Conservation (phyloP, 1,284 basidiomycete species). For the Trametes sp. region DNA sequence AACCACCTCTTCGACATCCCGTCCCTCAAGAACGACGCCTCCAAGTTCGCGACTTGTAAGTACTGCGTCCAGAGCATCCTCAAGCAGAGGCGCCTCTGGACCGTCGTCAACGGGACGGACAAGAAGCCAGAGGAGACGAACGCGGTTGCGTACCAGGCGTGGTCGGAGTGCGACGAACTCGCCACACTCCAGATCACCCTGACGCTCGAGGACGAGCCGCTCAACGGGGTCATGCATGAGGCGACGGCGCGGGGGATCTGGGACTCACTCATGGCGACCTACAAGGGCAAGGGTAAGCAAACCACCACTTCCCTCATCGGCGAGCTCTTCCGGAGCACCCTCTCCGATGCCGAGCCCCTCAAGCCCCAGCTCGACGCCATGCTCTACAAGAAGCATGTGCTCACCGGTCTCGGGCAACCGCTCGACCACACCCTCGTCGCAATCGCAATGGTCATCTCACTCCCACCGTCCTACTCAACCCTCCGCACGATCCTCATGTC, state of each 20-base stretch:
- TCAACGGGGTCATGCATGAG: slow-evolving; percentile 27
- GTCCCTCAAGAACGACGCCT: too few species aligned
- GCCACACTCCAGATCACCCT: slow-evolving; percentile 29
- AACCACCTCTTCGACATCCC: too few species aligned
- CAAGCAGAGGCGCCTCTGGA: too few species aligned
- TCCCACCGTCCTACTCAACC: slow-evolving; percentile 32
- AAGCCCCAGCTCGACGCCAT: slow-evolving; percentile 34
- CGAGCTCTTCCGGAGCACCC: slow-evolving; percentile 31
- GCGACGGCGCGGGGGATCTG: slow-evolving; percentile 20
- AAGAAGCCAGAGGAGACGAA: too few species aligned
- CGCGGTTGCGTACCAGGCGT: too few species aligned
- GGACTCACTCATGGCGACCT: slow-evolving; percentile 24
- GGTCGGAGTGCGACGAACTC: background rate
- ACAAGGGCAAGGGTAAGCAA: slow-evolving; percentile 33
- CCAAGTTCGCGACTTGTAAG: too few species aligned
- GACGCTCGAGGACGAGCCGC: slow-evolving; percentile 32
- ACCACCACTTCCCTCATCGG: slow-evolving; percentile 31
- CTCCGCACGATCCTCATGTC: slow-evolving; percentile 33
- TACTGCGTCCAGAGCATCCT: too few species aligned
- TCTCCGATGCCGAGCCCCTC: slow-evolving; percentile 29
- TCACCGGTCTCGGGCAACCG: background rate
- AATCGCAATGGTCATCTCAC: slow-evolving; percentile 31
- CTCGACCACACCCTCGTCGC: slow-evolving; percentile 11
- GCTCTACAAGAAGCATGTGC: slow-evolving; percentile 25
- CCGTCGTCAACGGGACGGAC: too few species aligned